Evolutionary conservation across 495 filamentous ascomycete species (phyloP).

Genomic region (Aspergillus heteromorphus): DNA sequence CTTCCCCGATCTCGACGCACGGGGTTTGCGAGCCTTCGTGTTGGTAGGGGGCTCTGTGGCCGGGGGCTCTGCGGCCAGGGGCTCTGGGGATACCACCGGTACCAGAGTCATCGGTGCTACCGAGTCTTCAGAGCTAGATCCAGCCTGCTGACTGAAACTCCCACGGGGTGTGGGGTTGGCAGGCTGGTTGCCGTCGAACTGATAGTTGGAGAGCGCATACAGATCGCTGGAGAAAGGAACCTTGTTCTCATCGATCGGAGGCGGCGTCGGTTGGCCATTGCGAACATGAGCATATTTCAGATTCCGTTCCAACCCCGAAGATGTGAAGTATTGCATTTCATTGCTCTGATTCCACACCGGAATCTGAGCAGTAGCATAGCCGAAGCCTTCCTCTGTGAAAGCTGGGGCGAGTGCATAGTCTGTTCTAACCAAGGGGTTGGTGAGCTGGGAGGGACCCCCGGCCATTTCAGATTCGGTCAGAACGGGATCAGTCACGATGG

Average conservation of each 20-base stretch:
- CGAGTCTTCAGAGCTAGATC: background rate
- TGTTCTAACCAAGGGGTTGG: background rate
- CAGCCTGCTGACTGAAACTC: background rate
- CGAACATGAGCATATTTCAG: slow-evolving; percentile 29
- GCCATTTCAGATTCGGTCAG: background rate
- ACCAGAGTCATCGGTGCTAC: too few relatives aligned
- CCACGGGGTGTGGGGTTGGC: background rate
- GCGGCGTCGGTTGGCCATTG: slow-evolving; percentile 42
- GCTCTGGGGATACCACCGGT: too few relatives aligned
- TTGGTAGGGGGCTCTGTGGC: too few relatives aligned
- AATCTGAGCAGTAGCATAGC: background rate
- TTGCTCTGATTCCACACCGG: background rate
- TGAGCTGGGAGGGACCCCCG: background rate
- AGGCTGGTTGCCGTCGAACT: background rate
- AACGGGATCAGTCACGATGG: too few relatives aligned
- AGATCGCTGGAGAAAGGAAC: background rate
- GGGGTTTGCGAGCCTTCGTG: too few relatives aligned
- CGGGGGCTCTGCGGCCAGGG: too few relatives aligned
- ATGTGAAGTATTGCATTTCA: background rate
- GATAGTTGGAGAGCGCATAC: background rate
- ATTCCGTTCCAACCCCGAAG: background rate
- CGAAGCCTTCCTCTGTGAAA: background rate
- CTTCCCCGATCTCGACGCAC: too few relatives aligned
- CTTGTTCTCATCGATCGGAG: slow-evolving; percentile 29
- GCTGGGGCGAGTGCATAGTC: background rate